A percentile compares a stretch with the other conserved stretches of the same genome.
phyloP scores from a whole-genome alignment of 2,329 filamentous ascomycete genomes.

The Fusarium luffae region DNA sequence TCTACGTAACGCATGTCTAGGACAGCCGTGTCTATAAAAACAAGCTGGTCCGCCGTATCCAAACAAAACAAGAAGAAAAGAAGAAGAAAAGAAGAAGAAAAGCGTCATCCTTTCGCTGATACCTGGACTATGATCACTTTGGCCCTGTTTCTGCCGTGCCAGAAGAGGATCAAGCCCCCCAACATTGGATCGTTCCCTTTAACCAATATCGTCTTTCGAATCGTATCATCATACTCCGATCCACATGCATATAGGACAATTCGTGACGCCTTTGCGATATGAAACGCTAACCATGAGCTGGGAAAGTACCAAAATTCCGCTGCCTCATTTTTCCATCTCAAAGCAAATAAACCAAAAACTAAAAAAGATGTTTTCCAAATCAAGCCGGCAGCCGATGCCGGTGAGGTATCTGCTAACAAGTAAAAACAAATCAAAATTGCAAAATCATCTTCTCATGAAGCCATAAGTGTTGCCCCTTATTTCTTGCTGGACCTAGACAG shows the following conservation, averaged over 20 bases:
- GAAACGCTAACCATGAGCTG: slow-evolving; percentile 40
- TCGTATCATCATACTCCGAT: slow-evolving; percentile 47
- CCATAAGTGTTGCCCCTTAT: slow-evolving; percentile 21
- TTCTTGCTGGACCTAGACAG: slow-evolving; percentile 40
- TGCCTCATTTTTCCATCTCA: slow-evolving; percentile 25
- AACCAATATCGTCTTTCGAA: slow-evolving; percentile 37
- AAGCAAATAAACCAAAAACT: slow-evolving; percentile 19
- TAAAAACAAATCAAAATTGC: slow-evolving; percentile 35
- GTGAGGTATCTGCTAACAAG: slow-evolving; percentile 45
- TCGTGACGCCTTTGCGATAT: slow-evolving; percentile 42
- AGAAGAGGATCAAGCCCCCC: slow-evolving; percentile 6
- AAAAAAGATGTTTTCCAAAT: slow-evolving; percentile 33
- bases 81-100: slow-evolving; percentile 33
- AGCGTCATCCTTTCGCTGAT: slow-evolving; percentile 42
- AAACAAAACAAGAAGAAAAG: slow-evolving; percentile 23
- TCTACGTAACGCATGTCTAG: slow-evolving; percentile 42
- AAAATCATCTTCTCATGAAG: slow-evolving; percentile 38
- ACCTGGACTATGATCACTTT: slow-evolving; percentile 20
- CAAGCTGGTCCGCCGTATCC: slow-evolving; percentile 38
- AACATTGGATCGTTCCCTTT: slow-evolving; percentile 42
- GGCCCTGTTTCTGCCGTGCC: slow-evolving; percentile 4
- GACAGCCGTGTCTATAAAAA: slow-evolving; percentile 42
- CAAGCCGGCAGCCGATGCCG: slow-evolving; percentile 35
- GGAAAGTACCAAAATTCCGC: slow-evolving; percentile 34
- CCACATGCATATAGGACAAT: slow-evolving; percentile 45